Evolutionary conservation across 768 basidiomycete genomes (phyloP).

Genomic region (Boletus bicolor): DNA sequence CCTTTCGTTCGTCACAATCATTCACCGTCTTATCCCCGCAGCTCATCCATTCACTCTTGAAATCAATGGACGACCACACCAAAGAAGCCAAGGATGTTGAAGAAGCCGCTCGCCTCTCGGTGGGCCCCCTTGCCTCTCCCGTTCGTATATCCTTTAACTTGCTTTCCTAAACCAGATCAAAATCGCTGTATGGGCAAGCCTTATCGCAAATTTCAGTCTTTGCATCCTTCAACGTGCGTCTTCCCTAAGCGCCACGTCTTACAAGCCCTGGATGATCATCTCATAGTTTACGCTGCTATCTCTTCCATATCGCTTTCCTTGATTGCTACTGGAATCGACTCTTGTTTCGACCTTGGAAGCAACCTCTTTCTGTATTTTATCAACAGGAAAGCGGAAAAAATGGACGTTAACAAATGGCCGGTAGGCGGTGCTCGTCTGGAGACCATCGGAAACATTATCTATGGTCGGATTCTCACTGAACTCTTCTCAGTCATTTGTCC

Average conservation of each 20-base stretch:
- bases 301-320: constrained; percentile 81
- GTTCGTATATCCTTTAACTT: background rate
- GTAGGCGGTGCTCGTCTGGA: constrained; percentile 88
- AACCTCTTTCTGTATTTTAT: constrained; percentile 80
- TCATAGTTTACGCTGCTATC: constrained; percentile 85
- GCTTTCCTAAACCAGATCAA: constrained; percentile 54
- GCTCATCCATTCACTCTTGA: constrained; percentile 85
- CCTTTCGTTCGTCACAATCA: background rate
- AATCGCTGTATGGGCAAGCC: constrained; percentile 82
- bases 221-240: constrained; percentile 64
- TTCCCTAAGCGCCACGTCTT: background rate
- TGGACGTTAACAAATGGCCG: constrained; percentile 89
- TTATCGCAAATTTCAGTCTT: constrained; percentile 72
- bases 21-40: constrained; percentile 30
- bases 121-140: constrained; percentile 32
- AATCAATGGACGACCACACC: constrained; percentile 87
- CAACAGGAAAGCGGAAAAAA: constrained; percentile 63
- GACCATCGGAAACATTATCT: constrained; percentile 86
- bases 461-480: constrained; percentile 44
- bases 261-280: background rate
- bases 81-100: constrained; percentile 74
- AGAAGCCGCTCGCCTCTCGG: constrained; percentile 62
- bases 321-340: constrained; percentile 87
- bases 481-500: background rate
- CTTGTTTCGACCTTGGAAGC: constrained; percentile 80